A percentile compares a stretch with the other conserved stretches of the same genome.
These are phyloP conservation scores for Zymoseptoria ardabiliae DNA, from an alignment of 2,329 filamentous ascomycete genomes.

Conservation along the genomic window DNA sequence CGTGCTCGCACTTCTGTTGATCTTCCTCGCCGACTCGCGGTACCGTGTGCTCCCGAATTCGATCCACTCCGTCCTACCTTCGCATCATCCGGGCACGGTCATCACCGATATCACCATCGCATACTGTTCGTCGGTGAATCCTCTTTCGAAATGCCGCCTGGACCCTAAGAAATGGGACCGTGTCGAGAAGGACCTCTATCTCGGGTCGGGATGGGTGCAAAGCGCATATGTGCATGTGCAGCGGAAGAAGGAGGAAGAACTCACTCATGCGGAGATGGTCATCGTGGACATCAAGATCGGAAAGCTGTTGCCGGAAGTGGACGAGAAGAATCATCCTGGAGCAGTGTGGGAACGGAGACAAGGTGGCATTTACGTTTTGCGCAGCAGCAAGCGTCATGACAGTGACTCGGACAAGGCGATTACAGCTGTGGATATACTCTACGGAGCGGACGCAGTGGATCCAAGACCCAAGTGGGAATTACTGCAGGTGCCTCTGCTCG, in stretches of 20 bases:
- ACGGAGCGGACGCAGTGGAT: conserved; percentile 85
- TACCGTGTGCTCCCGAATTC: conserved; percentile 79
- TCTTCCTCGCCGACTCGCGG: conserved; percentile 80
- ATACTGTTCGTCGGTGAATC: conserved; percentile 67
- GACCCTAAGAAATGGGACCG: conserved; percentile 70
- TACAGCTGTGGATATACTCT: conserved; percentile 78
- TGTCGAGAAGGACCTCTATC: conserved; percentile 81
- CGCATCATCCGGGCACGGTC: conserved; percentile 75
- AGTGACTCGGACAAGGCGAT: conserved; percentile 68
- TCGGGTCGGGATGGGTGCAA: conserved; percentile 64
- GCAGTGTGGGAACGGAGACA: conserved; percentile 72
- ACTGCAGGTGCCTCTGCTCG: conserved; percentile 62
- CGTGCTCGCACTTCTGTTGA: conserved; percentile 55
- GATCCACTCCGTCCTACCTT: conserved; percentile 79
- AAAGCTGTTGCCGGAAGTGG: conserved; percentile 58
- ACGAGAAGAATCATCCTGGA: conserved; percentile 48
- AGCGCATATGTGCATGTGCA: conserved; percentile 76
- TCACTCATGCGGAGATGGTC: conserved; percentile 65
- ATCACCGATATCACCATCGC: conserved; percentile 78
- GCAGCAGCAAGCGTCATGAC: conserved; percentile 62
- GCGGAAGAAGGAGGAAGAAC: conserved; percentile 78
- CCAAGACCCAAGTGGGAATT: conserved; percentile 80
- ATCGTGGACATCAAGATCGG: conserved; percentile 73
- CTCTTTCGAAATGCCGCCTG: conserved; percentile 46
- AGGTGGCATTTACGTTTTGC: conserved; percentile 74